Evolutionary conservation across 2,329 filamentous ascomycete genomes (phyloP).

Genomic region (Xylariomycetidae sp.): DNA sequence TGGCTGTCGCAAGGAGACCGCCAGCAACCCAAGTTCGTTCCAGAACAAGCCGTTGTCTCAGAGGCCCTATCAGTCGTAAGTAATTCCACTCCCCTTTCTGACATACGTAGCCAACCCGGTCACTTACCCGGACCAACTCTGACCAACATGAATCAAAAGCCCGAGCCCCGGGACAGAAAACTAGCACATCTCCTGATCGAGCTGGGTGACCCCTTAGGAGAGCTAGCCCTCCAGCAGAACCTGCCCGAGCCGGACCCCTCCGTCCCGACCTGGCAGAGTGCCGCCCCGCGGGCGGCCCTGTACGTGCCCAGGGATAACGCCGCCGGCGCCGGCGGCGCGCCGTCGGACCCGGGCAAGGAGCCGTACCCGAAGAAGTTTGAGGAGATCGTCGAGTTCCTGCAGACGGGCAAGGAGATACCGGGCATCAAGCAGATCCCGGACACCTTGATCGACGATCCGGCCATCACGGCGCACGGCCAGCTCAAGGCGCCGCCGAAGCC

Average conservation of each 20-base stretch:
- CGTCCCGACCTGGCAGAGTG: constrained; percentile 27
- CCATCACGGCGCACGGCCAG: constrained; percentile 20
- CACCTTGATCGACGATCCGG: constrained; percentile 61
- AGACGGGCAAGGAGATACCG: constrained; percentile 65
- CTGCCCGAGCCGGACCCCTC: constrained; percentile 7
- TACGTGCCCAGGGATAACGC: constrained; percentile 24
- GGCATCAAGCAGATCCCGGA: constrained; percentile 72
- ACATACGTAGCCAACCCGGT: too few species aligned
- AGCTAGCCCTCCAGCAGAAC: constrained; percentile 11
- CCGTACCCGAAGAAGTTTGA: constrained; percentile 71
- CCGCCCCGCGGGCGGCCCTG: constrained; percentile 26
- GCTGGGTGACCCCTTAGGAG: constrained; percentile 15
- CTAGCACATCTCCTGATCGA: constrained; percentile 16
- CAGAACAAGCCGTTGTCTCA: constrained; percentile 17
- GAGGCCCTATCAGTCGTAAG: constrained; percentile 19
- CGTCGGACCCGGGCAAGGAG: constrained; percentile 25
- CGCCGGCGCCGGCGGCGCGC: too few species aligned
- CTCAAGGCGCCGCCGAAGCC: constrained; percentile 41
- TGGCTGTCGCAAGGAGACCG: constrained; percentile 17
- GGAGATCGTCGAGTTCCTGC: constrained; percentile 70
- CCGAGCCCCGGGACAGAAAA: constrained; percentile 15
- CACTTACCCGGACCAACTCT: too few species aligned
- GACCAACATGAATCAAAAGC: constrained; percentile 7
- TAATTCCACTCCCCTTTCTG: too few species aligned
- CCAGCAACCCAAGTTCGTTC: constrained; percentile 16